Evolutionary conservation across 768 basidiomycete species (phyloP), one percentile per base, ranked within the genome.

Genomic region (Hygrocybe coccinea): DNA sequence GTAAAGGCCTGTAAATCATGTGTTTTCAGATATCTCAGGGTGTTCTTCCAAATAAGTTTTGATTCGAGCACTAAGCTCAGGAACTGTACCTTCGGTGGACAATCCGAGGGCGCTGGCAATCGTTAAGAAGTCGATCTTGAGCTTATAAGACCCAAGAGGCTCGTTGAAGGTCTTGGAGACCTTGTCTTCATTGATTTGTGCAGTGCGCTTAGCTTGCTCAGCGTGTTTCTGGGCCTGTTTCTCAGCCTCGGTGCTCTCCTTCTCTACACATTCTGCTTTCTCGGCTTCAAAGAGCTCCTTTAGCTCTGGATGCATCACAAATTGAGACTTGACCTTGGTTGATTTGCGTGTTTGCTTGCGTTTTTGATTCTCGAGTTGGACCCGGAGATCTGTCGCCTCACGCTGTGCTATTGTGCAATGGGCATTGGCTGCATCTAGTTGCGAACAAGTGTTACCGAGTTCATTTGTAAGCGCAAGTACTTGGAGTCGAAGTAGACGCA

Each of bases 171-270:
- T 35, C 33, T 50, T 50, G 3, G 33, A 50, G 22, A 17, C 19
- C 12, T 19, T 17, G 51, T 52, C 51, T 15, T 17, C 22, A n/a
- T 36, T n/a, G 29, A 52, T 52, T 54, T 56, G 59, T n/a, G 49
- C 50, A 15, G 10, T 56, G 43, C 34, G 35, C 21, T 67, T 68
- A 22, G 44, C 54, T 9, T 43, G 25, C 36, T 55, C 45, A n/a
- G 49, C 54, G 22, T 19, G 19, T 35, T 55, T 59, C 43, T 50
- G 25, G n/a, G 57, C 57, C 49, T 59, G 47, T 36, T 55, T 59
- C 43, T 59, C 53, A 38, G 54, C 38, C 19, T 21, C 22, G 14
- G 33, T 38, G 8, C 43, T 53, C 33, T 53, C 56, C 43, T 46
- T 19, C 25, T 54, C 41, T 21, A 9, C 22, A 37, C 43, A 14